Evolutionary conservation across 192 early-diverging fungal species (phyloP).

Genomic region (Paraglomus occultum): DNA sequence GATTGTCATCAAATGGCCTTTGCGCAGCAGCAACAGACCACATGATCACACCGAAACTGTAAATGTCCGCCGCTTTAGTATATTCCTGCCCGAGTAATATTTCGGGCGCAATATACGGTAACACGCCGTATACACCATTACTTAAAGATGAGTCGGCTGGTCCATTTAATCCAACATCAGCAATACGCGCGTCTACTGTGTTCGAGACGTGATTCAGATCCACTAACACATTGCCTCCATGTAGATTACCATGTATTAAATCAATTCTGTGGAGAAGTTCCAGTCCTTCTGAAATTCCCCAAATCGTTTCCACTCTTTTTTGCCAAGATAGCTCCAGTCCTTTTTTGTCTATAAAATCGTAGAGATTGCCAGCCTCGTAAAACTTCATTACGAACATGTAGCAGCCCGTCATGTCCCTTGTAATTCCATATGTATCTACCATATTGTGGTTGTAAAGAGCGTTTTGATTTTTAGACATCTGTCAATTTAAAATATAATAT

Average conservation of each 20-base stretch:
- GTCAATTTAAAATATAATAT: not conserved
- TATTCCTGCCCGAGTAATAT: not conserved
- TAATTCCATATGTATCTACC: not conserved
- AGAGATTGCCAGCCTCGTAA: not conserved
- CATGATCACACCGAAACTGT: slow-evolving; percentile 6
- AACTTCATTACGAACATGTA: slow-evolving; percentile 10
- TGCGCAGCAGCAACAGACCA: not conserved
- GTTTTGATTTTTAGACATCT: not conserved
- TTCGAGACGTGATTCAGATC: not conserved
- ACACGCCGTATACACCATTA: not conserved
- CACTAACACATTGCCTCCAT: not conserved
- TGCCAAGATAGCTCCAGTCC: not conserved
- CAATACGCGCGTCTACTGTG: no score
- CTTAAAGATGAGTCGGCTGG: not conserved
- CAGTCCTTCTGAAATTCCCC: not conserved
- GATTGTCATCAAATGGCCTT: not conserved
- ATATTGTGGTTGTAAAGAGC: not conserved
- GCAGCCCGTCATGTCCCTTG: not conserved
- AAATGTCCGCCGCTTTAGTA: not conserved
- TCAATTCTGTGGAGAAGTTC: not conserved
- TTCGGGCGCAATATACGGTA: slow-evolving; percentile 5
- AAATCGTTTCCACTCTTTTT: not conserved
- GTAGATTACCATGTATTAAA: slow-evolving; percentile 2
- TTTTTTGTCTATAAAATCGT: not conserved
- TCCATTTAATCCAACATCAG: not conserved